Conservation (phyloP, 2,329 filamentous ascomycete genomes). For the Dothistroma pini region DNA sequence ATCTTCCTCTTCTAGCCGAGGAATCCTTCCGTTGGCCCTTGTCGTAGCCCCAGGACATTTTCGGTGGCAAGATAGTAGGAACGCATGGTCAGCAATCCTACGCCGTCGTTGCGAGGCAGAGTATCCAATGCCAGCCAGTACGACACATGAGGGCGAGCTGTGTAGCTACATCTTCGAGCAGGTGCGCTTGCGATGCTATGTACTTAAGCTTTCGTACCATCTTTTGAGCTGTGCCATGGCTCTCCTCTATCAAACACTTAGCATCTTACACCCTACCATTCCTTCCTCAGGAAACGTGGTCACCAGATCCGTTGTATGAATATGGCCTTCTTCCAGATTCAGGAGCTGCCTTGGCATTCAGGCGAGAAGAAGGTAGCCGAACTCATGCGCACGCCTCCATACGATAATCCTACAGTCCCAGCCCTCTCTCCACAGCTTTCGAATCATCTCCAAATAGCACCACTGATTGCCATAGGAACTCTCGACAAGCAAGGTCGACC, state of each 20-base stretch:
- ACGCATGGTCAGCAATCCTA: not conserved
- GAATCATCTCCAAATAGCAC: constrained; percentile 57
- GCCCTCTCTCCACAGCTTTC: constrained; percentile 61
- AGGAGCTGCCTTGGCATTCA: constrained; percentile 16
- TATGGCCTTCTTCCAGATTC: constrained; percentile 16
- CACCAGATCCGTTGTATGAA: not conserved
- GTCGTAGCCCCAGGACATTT: not conserved
- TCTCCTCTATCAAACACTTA: not conserved
- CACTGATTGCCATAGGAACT: constrained; percentile 69
- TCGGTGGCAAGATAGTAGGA: not conserved
- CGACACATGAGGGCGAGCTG: not conserved
- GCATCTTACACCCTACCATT: not conserved
- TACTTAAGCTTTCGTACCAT: not conserved
- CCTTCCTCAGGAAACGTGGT: not conserved
- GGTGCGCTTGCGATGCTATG: not conserved
- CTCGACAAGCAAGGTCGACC: constrained; percentile 62
- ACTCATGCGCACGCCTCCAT: constrained; percentile 55
- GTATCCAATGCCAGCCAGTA: not conserved
- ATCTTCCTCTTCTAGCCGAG: not conserved
- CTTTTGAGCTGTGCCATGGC: not conserved
- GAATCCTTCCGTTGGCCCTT: not conserved
- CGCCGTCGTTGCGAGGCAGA: not conserved
- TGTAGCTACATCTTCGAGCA: not conserved
- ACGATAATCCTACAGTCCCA: constrained; percentile 63
- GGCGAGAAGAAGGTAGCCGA: constrained; percentile 58